Evolutionary conservation across 2,329 filamentous ascomycete species (phyloP).

Genomic region (Penicillium sclerotiorum): DNA sequence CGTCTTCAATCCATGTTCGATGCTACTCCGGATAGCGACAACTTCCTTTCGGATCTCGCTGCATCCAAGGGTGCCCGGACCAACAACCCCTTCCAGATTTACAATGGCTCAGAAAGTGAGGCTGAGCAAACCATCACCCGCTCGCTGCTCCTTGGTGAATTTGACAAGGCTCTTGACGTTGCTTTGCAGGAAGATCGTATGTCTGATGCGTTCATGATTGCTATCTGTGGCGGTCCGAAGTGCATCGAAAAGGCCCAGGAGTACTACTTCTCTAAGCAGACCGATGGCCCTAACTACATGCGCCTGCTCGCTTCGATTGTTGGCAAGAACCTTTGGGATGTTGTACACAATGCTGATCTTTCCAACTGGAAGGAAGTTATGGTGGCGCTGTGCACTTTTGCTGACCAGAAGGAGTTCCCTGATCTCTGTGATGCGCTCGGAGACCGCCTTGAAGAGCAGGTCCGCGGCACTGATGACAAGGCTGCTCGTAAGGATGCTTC

Average conservation of each 20-base stretch:
- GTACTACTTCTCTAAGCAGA: slow-evolving; percentile 83
- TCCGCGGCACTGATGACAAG: slow-evolving; percentile 57
- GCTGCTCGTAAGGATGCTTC: slow-evolving; percentile 79
- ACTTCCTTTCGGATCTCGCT: slow-evolving; percentile 81
- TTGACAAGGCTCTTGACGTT: slow-evolving; percentile 84
- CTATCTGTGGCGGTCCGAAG: slow-evolving; percentile 91
- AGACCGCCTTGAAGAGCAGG: slow-evolving; percentile 78
- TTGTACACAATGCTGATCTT: slow-evolving; percentile 94
- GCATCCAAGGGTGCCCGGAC: slow-evolving; percentile 91
- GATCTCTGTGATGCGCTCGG: slow-evolving; percentile 94
- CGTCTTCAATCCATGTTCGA: slow-evolving; percentile 81
- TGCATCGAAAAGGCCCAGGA: slow-evolving; percentile 92
- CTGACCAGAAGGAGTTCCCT: slow-evolving; percentile 85
- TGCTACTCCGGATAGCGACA: slow-evolving; percentile 70
- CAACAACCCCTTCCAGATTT: slow-evolving; percentile 90
- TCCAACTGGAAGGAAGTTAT: slow-evolving; percentile 96
- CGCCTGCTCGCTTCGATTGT: slow-evolving; percentile 89
- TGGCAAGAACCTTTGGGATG: slow-evolving; percentile 95
- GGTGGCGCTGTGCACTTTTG: slow-evolving; percentile 94
- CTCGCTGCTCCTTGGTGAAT: slow-evolving; percentile 85
- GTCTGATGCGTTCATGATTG: slow-evolving; percentile 96
- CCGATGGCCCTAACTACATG: slow-evolving; percentile 84
- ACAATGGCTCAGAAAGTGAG: slow-evolving; percentile 78
- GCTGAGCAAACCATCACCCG: slow-evolving; percentile 86
- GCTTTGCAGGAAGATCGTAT: slow-evolving; percentile 86